Conservation (phyloP, 2,329 filamentous ascomycete species). For the Fusarium redolens region DNA sequence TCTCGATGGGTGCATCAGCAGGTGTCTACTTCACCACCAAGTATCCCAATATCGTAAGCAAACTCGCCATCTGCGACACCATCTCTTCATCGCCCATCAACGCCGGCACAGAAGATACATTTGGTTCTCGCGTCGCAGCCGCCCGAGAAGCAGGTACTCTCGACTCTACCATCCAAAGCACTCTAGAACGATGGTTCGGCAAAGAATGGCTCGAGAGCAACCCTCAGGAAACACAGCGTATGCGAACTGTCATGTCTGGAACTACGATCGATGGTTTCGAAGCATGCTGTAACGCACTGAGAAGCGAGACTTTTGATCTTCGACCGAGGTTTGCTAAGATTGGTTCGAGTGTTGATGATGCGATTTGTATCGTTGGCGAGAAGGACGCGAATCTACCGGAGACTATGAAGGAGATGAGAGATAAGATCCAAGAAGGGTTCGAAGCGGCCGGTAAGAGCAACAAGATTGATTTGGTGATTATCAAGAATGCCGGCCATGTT, state of each 20-base stretch:
- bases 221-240: conserved; percentile 49
- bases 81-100: conserved; percentile 53
- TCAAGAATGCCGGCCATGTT: conserved; percentile 53
- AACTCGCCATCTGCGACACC: conserved; percentile 55
- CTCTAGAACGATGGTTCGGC: conserved; percentile 57
- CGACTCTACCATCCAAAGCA: conserved; percentile 46
- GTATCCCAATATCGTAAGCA: conserved; percentile 53
- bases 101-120: conserved; percentile 51
- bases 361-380: conserved; percentile 54
- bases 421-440: conserved; percentile 50
- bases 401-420: conserved; percentile 53
- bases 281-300: conserved; percentile 54
- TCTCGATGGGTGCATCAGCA: conserved; percentile 58
- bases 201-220: conserved; percentile 51
- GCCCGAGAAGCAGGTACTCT: conserved; percentile 50
- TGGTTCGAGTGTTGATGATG: conserved; percentile 50
- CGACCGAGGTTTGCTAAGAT: conserved; percentile 50
- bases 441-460: conserved; percentile 38
- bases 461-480: conserved; percentile 49
- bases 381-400: conserved; percentile 55
- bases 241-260: conserved; percentile 51
- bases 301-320: conserved; percentile 53
- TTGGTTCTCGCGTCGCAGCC: conserved; percentile 50
- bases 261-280: conserved; percentile 56
- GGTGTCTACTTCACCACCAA: conserved; percentile 53